Evolutionary conservation across 352 stramenopile genomes (phyloP), one percentile per base, ranked within the genome.

Genomic region (Phytopythium aichiense): DNA sequence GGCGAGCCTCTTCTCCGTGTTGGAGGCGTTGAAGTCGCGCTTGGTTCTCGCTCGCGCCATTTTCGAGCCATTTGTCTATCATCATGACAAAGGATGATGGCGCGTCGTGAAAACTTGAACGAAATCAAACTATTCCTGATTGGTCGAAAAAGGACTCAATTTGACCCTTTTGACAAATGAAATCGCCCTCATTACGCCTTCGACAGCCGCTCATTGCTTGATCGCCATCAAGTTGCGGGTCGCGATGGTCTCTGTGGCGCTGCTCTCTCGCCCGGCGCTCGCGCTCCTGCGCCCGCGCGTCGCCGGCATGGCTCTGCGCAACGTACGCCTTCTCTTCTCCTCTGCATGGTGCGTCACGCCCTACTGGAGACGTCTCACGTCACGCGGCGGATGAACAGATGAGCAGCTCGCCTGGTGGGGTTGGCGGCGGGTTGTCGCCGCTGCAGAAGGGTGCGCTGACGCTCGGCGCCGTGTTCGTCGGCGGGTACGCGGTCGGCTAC

Each of bases 401-500:
- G 54, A 73, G 63, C 56, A 61, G 59, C 22, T 31, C 53, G n/a
- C 25, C 60, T 20, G 61, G 37, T 20, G 49, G 45, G 4, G 50
- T 60, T 18, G 18, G 63, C 15, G 58, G 67, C 8, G 65, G 70
- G 7, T 64, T 84, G 22, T 81, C 68, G 56, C 72, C 74, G 13
- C 66, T 81, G 35, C 65, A 76, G 31, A 79, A 79, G 58, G 77
- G 61, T 7, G 73, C 70, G n/a, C 60, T 89, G 11, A 68, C 68
- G 30, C 70, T 89, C 28, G 73, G 68, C 15, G 74, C 74, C 16
- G 75, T 77, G 54, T 88, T 90, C 38, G 71, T 73, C 11, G 83
- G 83, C 9, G 83, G 83, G 1, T 90, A 90, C 38, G 80, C 75
- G 13, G 71, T 90, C 49, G 83, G 79, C 43, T 89, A 88, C 70